phyloP scores from a whole-genome alignment of 2,329 filamentous ascomycete species.

The Fusarium cicatricum region DNA sequence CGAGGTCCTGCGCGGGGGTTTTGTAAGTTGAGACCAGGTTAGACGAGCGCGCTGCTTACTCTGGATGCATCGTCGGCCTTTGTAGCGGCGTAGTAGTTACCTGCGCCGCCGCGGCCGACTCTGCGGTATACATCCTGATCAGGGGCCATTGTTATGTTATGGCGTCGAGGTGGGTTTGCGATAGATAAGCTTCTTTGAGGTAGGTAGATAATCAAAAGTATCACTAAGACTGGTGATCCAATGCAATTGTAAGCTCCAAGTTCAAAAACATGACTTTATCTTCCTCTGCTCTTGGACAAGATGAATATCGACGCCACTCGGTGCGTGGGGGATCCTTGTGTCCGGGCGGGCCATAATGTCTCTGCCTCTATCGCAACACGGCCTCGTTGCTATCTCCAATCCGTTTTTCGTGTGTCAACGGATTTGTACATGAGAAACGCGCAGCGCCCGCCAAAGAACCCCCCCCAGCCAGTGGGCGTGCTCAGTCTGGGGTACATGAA shows the following conservation, averaged over 20 bases:
- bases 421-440: slow-evolving; percentile 40
- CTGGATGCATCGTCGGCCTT: slow-evolving; percentile 57
- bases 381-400: slow-evolving; percentile 30
- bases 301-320: slow-evolving; percentile 22
- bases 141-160: slow-evolving; percentile 30
- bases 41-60: slow-evolving; percentile 22
- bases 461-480: slow-evolving; percentile 1
- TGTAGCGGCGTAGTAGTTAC: slow-evolving; percentile 66
- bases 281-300: slow-evolving; percentile 1
- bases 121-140: slow-evolving; percentile 57
- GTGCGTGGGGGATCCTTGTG: slow-evolving; percentile 22
- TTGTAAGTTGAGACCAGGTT: slow-evolving; percentile 5
- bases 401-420: slow-evolving; percentile 41
- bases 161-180: neutral
- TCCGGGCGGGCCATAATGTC: slow-evolving; percentile 2
- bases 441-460: slow-evolving; percentile 33
- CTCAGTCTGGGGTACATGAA: slow-evolving; percentile 41
- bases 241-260: no score
- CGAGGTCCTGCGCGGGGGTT: slow-evolving; percentile 46
- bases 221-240: no score
- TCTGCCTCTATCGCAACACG: slow-evolving; percentile 13
- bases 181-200: no score
- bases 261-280: neutral
- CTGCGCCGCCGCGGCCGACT: slow-evolving; percentile 69
- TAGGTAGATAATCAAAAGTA: no score